A percentile compares a stretch with the other conserved stretches of the same genome.
Conservation (phyloP, 2,329 filamentous ascomycete genomes). For the Aspergillus texensis region DNA sequence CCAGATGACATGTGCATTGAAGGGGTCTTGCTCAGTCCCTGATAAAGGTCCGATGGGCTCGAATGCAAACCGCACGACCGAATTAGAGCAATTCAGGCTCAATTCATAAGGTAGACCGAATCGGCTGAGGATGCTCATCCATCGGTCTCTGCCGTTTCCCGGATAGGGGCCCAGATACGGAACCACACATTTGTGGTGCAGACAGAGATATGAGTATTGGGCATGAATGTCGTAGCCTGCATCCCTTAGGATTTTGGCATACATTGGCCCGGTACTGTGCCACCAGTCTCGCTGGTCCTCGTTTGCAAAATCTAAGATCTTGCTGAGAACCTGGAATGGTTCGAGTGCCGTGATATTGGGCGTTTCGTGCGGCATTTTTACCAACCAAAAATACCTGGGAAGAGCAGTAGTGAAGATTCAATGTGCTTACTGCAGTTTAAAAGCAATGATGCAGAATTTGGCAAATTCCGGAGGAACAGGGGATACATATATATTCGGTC, state of each 20-base stretch:
- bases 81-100: slow-evolving; percentile 10
- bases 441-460: background rate
- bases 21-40: slow-evolving; percentile 3
- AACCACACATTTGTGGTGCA: slow-evolving; percentile 20
- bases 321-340: background rate
- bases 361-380: background rate
- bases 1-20: slow-evolving; percentile 6
- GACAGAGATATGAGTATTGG: slow-evolving; percentile 20
- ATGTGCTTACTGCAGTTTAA: background rate
- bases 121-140: slow-evolving; percentile 7
- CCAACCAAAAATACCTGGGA: background rate
- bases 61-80: slow-evolving; percentile 3
- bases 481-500: background rate
- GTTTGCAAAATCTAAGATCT: slow-evolving; percentile 4
- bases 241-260: slow-evolving; percentile 17
- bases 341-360: background rate
- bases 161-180: slow-evolving; percentile 22
- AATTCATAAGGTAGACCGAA: slow-evolving; percentile 8
- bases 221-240: slow-evolving; percentile 19
- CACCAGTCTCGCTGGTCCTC: slow-evolving; percentile 23
- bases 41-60: slow-evolving; percentile 1
- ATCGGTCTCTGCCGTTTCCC: background rate
- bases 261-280: slow-evolving; percentile 23
- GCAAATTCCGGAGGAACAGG: background rate
- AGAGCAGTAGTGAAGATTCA: background rate